phyloP scores from a whole-genome alignment of 345 rosid genomes.

The Gossypium sturtianum region DNA sequence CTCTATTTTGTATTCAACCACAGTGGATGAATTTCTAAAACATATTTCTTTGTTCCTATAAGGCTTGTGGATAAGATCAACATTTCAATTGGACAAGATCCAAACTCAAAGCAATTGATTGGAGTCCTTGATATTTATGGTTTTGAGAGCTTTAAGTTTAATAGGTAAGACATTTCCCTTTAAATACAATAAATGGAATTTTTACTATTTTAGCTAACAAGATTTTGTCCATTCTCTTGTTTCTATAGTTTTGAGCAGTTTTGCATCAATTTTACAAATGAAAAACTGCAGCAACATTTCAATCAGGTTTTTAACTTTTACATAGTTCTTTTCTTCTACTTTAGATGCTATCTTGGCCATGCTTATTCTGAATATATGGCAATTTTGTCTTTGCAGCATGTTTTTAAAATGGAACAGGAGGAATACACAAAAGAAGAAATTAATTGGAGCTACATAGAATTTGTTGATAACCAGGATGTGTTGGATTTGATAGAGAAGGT shows the following conservation, averaged over 20 bases:
- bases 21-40: conserved; percentile 3
- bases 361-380: conserved; percentile 17
- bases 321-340: conserved; percentile 11
- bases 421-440: conserved; percentile 99
- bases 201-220: conserved; percentile 23
- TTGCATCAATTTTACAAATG: conserved; percentile 97
- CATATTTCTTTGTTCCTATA: conserved; percentile 21
- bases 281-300: conserved; percentile 98
- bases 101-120: conserved; percentile 86
- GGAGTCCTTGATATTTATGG: conserved; percentile 99
- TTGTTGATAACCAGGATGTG: conserved; percentile 98
- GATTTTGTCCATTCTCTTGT: neutral
- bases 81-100: conserved; percentile 96
- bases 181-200: neutral
- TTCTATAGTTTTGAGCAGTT: conserved; percentile 89
- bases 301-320: conserved; percentile 61
- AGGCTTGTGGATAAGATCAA: conserved; percentile 98
- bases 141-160: conserved; percentile 94
- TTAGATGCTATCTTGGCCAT: conserved; percentile 2
- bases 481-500: conserved; percentile 98
- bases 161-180: conserved; percentile 55
- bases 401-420: conserved; percentile 99
- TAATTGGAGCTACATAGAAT: conserved; percentile 99
- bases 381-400: conserved; percentile 59
- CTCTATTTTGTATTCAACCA: conserved; percentile 10